Conservation (phyloP, 2,329 filamentous ascomycete species). For the Venturia aucupariae region DNA sequence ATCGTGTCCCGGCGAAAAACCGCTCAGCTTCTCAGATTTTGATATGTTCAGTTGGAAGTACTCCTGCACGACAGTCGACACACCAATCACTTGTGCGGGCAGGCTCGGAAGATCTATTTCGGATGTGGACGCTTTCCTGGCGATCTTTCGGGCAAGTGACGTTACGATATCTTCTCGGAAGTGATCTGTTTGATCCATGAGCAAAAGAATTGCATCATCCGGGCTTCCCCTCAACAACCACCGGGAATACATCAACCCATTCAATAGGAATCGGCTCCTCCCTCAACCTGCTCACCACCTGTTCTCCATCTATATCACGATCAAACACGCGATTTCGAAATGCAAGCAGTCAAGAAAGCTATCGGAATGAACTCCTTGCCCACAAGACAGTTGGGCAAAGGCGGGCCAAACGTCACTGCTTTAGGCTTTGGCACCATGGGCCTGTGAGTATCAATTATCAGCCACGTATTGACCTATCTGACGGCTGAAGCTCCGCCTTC, state of each 20-base stretch:
- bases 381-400: conserved; percentile 41
- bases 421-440: conserved; percentile 50
- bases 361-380: conserved; percentile 18
- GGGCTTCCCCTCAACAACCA: background rate
- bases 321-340: background rate
- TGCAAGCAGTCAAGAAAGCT: background rate
- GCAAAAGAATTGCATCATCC: background rate
- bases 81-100: background rate
- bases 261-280: too few relatives aligned
- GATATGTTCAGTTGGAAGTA: too few relatives aligned
- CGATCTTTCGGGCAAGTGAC: background rate
- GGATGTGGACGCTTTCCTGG: background rate
- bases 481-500: conserved; percentile 22
- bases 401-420: conserved; percentile 42
- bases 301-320: background rate
- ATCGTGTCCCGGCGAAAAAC: too few relatives aligned
- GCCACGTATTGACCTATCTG: background rate
- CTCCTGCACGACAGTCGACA: too few relatives aligned
- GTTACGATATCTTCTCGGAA: background rate
- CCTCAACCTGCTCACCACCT: background rate
- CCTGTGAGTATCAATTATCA: conserved; percentile 19
- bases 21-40: too few relatives aligned
- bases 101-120: background rate
- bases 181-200: background rate
- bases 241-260: too few relatives aligned